These are phyloP conservation scores for Thamnidium elegans DNA, from an alignment of 192 early-diverging fungal genomes.

Conservation along the genomic window DNA sequence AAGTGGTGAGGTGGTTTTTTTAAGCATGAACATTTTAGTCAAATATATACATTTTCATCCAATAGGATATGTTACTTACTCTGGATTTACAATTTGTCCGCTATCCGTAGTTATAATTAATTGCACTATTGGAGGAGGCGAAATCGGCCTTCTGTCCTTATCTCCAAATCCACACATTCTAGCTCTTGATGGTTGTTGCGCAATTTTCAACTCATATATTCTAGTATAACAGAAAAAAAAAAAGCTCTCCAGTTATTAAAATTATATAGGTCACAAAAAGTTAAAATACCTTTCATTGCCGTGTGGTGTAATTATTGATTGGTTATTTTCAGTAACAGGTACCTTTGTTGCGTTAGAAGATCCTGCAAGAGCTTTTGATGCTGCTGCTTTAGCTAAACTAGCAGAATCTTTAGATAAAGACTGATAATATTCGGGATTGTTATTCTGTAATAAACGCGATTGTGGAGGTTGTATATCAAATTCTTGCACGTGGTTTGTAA, in stretches of 20 bases:
- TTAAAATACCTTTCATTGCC: background rate
- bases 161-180: conserved; percentile 81
- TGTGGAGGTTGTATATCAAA: no score
- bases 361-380: background rate
- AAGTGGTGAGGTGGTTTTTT: background rate
- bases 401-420: no score
- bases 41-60: no score
- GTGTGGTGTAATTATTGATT: background rate
- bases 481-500: no score
- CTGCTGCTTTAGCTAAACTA: background rate
- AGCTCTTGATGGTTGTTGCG: conserved; percentile 69
- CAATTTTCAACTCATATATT: conserved; percentile 55
- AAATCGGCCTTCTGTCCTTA: conserved; percentile 68
- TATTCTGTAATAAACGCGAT: no score
- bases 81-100: conserved; percentile 49
- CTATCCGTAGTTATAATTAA: conserved; percentile 53
- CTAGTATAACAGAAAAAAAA: conserved; percentile 16
- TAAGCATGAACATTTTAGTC: no score
- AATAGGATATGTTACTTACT: conserved; percentile 35
- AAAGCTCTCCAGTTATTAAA: background rate
- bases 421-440: no score
- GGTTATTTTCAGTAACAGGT: background rate
- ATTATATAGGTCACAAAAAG: background rate
- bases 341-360: background rate
- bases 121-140: conserved; percentile 66